Evolutionary conservation across 2,329 filamentous ascomycete species (phyloP).

Genomic region (Pyricularia grisea): DNA sequence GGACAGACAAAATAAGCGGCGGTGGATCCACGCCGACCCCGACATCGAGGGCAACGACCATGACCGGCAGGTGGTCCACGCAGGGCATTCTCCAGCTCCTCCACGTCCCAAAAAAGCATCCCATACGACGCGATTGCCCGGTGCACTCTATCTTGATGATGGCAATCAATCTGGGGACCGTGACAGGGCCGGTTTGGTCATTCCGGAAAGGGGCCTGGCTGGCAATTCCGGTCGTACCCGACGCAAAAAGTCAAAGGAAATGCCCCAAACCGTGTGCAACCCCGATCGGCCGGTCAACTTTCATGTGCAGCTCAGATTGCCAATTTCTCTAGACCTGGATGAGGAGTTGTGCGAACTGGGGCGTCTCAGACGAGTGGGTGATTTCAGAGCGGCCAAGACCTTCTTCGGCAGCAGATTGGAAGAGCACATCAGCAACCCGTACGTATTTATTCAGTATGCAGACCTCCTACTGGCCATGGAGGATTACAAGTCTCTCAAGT

Average conservation of each 20-base stretch:
- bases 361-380: constrained; percentile 16
- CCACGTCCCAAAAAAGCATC: background rate
- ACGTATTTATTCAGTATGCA: constrained; percentile 17
- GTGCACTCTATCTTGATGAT: background rate
- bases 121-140: background rate
- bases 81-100: background rate
- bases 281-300: constrained; percentile 8
- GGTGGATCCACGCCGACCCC: background rate
- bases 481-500: constrained; percentile 11
- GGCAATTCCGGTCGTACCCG: too few species aligned
- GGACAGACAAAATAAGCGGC: background rate
- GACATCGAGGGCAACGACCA: background rate
- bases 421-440: constrained; percentile 14
- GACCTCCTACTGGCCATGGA: constrained; percentile 18
- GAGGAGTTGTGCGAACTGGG: constrained; percentile 15
- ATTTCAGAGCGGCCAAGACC: constrained; percentile 33
- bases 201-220: too few species aligned
- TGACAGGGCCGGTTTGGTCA: too few species aligned
- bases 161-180: too few species aligned
- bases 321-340: constrained; percentile 15
- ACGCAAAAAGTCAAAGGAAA: background rate
- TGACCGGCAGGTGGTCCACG: background rate
- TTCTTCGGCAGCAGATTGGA: constrained; percentile 28
- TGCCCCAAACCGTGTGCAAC: background rate
- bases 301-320: constrained; percentile 14